Base-by-base conservation (phyloP, 2,329 filamentous ascomycete species). In the Calonectria fujianensis region DNA sequence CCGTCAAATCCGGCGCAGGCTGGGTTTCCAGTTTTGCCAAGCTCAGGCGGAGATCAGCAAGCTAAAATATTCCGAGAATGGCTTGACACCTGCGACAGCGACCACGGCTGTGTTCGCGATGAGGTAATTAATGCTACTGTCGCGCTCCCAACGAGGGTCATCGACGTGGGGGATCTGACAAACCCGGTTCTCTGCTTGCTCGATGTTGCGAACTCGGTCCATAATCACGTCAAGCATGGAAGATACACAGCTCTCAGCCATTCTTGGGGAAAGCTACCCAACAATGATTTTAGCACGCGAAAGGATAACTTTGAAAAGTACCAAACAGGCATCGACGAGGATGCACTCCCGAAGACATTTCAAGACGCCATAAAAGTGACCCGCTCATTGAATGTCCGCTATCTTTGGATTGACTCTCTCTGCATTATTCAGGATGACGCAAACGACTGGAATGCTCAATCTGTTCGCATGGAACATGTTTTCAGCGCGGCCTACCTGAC, bases 391-490 rank as follows among this genome's bases (percentile, higher is more conserved):
- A 61, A 61, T 27, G 2, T 61, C 9, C 54, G 54, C 8, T 61
- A 61, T 10, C 54, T 61, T 27, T 61, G 54, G 54, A 61, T 61
- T 39, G 54, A 61, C 10, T 61, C 54, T 3, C 54, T 61, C 7
- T 61, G 54, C 13, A 61, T 61, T 2, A 61, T 61, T 18, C 54
- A 61, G 5, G n/a, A 61, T 24, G 32, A 61, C 13, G n/a, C 4
- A 39, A 24, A 61, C 6, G 54, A 61, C n/a, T 61, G 54, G 54
- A 35, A 61, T 16, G 54, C 13, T 3, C 35, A 61, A 13, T 61
- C 54, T 14, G 35, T 61, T 39, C 54, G 54, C 5, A 61, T 61
- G 54, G 54, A 61, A 6, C 31, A 61, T 27, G 54, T 61, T 18
- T 61, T 61, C n/a, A 61, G 54, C 54, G 39, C 54, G 10, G 54